These are phyloP conservation scores for Hymenochaete sp. DNA, from an alignment of 1,284 basidiomycete species.

Conservation along the genomic window DNA sequence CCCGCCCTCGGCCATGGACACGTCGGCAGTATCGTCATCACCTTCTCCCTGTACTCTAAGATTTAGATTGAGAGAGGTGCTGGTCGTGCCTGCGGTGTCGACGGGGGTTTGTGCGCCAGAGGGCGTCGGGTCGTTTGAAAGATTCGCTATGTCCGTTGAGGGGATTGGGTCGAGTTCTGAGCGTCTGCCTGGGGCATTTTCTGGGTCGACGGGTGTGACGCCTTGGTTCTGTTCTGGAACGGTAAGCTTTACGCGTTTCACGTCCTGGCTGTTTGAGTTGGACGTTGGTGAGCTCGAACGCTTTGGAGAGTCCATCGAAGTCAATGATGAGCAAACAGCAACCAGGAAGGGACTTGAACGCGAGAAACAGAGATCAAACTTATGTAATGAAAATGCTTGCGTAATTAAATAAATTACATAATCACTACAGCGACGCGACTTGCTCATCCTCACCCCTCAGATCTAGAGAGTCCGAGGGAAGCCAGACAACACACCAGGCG, in stretches of 20 bases:
- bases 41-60: constrained; percentile 64
- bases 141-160: constrained; percentile 62
- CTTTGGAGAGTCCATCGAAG: constrained; percentile 53
- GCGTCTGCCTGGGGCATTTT: constrained; percentile 66
- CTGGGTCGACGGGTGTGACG: constrained; percentile 60
- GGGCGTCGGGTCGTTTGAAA: constrained; percentile 37
- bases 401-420: too few relatives aligned
- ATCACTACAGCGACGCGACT: too few relatives aligned
- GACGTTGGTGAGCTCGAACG: constrained; percentile 60
- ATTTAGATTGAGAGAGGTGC: constrained; percentile 38
- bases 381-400: too few relatives aligned
- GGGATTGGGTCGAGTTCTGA: constrained; percentile 67
- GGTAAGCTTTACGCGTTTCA: constrained; percentile 59
- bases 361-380: too few relatives aligned
- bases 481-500: too few relatives aligned
- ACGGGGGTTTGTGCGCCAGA: too few relatives aligned
- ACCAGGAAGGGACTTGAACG: too few relatives aligned
- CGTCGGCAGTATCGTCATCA: constrained; percentile 24
- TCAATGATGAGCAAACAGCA: not conserved
- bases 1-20: constrained; percentile 38
- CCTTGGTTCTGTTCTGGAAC: constrained; percentile 54
- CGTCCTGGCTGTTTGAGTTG: constrained; percentile 35
- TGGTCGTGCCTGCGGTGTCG: not conserved
- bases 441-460: too few relatives aligned
- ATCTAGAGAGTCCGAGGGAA: too few relatives aligned